Evolutionary conservation across 495 filamentous ascomycete species (phyloP), one percentile per base, ranked within the genome.

Genomic region (Mycothermus thermophilus): DNA sequence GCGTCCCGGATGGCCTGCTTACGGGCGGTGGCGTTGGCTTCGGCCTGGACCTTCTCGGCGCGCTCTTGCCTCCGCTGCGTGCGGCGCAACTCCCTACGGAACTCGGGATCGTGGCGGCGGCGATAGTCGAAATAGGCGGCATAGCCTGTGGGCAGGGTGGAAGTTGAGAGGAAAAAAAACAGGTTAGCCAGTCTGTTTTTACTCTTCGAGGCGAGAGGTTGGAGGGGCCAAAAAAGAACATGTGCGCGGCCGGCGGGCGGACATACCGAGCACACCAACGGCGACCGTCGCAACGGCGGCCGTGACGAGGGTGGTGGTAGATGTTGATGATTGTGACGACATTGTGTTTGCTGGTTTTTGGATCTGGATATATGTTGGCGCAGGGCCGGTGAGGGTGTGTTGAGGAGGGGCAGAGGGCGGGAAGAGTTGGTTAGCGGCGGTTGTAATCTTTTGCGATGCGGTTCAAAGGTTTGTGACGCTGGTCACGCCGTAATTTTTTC

Each of bases 101-200:
- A 96, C 15, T 81, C 75, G 39, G 83, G 74, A 50, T 93, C 77
- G 52, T 74, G 78, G 46, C 90, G 82, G 47, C 90, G 75, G 57
- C 79, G 79, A 64, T 95, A 77, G 64, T 97, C 90, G 52, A 97
- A 97, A 68, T 93, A 97, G 38, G 83, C 60, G 37, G 84, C 92
- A 52, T 96, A 72, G 35, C 64, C 67, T 71, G 36, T 38, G 33
- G 34, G 37, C 27, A 25, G 36, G 26, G 38, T 29, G 33, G 24
- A 34, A n/a, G n/a, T n/a, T n/a, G n/a, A n/a, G n/a, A n/a, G n/a
- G n/a, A n/a, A n/a, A n/a, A n/a, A n/a, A n/a, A n/a, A n/a, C n/a
- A 30, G 16, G 29, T 32, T 5, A 37, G 34, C 42, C 41, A 51
- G 64, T 48, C 66, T 72, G 66, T 66, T 40, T 83, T 54, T 42